phyloP scores from a whole-genome alignment of 306 rosid genomes.

The Acacia acuminata region DNA sequence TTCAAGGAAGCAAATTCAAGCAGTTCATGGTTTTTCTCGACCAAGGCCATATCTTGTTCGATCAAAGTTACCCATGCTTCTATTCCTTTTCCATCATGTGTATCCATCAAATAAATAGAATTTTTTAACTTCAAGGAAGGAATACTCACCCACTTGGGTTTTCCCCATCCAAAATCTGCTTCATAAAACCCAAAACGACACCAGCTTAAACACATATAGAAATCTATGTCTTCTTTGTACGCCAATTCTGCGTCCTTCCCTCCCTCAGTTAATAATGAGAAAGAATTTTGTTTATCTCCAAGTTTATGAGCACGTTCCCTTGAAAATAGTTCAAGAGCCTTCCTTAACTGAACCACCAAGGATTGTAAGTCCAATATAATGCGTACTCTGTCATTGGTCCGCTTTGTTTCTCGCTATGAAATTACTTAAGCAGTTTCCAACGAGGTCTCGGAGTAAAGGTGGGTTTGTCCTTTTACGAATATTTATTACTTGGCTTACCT shows the following conservation, averaged over 20 bases:
- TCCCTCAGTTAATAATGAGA: background rate
- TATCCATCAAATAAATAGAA: conserved; percentile 12
- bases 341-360: conserved; percentile 28
- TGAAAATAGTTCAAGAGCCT: conserved; percentile 11
- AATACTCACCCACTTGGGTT: conserved; percentile 30
- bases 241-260: background rate
- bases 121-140: background rate
- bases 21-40: conserved; percentile 15
- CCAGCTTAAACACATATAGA: conserved; percentile 23
- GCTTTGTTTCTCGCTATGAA: background rate
- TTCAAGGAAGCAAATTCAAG: conserved; percentile 30
- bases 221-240: background rate
- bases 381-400: background rate
- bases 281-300: background rate
- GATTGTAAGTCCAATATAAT: background rate
- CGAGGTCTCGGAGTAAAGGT: conserved; percentile 22
- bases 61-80: conserved; percentile 33
- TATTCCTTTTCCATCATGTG: conserved; percentile 17
- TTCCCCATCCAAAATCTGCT: conserved; percentile 3
- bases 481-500: conserved; percentile 31
- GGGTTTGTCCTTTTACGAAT: conserved; percentile 39
- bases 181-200: background rate
- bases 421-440: conserved; percentile 37
- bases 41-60: conserved; percentile 18
- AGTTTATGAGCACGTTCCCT: conserved; percentile 16